These are phyloP conservation scores for Mucor circinelloides DNA, from an alignment of 371 early-diverging fungal genomes.

Conservation along the genomic window DNA sequence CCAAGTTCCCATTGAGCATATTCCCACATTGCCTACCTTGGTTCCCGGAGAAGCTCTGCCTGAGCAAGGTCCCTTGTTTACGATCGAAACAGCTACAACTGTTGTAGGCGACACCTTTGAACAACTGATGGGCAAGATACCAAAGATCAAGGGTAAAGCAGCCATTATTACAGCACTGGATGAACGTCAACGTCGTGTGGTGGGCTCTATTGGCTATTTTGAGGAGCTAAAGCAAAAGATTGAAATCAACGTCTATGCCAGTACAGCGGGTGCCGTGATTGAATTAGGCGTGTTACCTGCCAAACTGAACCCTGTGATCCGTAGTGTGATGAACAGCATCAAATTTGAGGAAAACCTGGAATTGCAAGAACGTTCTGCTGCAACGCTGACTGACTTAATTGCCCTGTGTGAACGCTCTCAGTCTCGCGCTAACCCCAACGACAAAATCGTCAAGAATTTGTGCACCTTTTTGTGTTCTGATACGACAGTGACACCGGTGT, in stretches of 20 bases:
- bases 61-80: conserved; percentile 60
- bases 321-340: conserved; percentile 87
- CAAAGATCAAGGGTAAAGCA: conserved; percentile 44
- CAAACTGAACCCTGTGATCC: conserved; percentile 85
- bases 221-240: conserved; percentile 66
- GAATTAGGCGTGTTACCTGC: conserved; percentile 77
- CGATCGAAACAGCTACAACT: conserved; percentile 59
- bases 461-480: conserved; percentile 87
- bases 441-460: conserved; percentile 88
- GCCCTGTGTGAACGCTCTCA: conserved; percentile 53
- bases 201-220: conserved; percentile 68
- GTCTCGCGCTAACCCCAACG: conserved; percentile 63
- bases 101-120: conserved; percentile 59
- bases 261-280: conserved; percentile 85
- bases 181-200: conserved; percentile 67
- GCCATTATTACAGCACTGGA: conserved; percentile 42
- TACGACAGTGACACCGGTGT: conserved; percentile 68
- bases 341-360: conserved; percentile 78
- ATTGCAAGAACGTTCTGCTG: conserved; percentile 68
- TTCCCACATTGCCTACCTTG: conserved; percentile 66
- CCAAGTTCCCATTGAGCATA: conserved; percentile 40
- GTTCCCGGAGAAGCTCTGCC: conserved; percentile 51
- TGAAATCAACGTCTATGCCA: conserved; percentile 73
- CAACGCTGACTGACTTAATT: conserved; percentile 58
- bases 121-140: conserved; percentile 42